Percentiles rank a stretch among this genome's conserved stretches.
Conservation (phyloP, 805 yeast species). For the Ogataea henricii region DNA sequence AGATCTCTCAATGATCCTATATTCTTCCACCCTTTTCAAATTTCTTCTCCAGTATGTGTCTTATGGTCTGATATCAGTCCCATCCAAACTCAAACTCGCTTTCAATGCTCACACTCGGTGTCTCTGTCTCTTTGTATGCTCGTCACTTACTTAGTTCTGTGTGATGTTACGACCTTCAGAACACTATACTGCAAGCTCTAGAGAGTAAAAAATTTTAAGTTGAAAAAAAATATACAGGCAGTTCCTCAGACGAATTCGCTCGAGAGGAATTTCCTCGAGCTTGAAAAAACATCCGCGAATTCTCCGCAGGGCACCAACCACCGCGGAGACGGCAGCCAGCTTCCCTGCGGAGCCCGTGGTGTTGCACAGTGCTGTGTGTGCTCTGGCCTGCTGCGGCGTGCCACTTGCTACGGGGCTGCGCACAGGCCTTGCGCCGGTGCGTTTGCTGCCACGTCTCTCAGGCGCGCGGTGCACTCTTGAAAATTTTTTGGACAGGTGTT, state of each 20-base stretch:
- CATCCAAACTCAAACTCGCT: not conserved
- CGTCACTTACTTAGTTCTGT: conserved; percentile 29
- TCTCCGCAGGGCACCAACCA: not conserved
- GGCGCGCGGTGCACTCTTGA: not conserved
- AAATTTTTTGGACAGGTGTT: not conserved
- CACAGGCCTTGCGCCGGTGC: too few relatives aligned
- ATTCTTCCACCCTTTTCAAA: not conserved
- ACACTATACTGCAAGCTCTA: conserved; percentile 5
- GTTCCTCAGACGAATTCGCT: conserved; percentile 2
- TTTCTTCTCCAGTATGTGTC: not conserved
- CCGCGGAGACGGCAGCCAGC: not conserved
- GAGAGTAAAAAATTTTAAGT: conserved; percentile 13
- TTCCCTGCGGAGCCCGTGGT: not conserved
- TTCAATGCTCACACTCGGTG: conserved; percentile 1
- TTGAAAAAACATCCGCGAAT: not conserved
- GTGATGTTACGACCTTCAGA: conserved; percentile 18
- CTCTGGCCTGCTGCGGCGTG: too few relatives aligned
- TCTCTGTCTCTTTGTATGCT: not conserved
- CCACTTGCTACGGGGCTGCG: too few relatives aligned
- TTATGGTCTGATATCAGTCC: not conserved
- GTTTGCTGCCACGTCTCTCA: too few relatives aligned
- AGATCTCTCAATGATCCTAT: not conserved
- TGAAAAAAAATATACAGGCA: conserved; percentile 9
- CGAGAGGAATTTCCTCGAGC: not conserved
- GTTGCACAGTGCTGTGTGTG: not conserved